phyloP scores from a whole-genome alignment of 2,329 filamentous ascomycete genomes.

The Penicillium verrucosum region DNA sequence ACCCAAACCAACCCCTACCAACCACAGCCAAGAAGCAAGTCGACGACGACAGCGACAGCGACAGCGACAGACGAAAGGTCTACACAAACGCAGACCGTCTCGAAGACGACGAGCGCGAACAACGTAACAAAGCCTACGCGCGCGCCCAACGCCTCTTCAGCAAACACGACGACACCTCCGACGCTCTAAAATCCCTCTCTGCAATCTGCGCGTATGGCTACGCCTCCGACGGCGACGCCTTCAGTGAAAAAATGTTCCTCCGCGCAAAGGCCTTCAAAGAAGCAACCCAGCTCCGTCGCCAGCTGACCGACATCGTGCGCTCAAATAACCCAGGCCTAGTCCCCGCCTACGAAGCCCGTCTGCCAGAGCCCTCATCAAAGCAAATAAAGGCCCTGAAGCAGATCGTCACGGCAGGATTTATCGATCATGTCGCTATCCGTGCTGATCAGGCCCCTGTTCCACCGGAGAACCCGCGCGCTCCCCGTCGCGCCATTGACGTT shows the following conservation, averaged over 20 bases:
- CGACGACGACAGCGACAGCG: constrained; percentile 39
- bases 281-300: constrained; percentile 74
- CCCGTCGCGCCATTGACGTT: constrained; percentile 83
- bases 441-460: constrained; percentile 78
- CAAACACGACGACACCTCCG: constrained; percentile 75
- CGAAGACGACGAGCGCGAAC: constrained; percentile 67
- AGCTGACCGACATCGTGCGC: constrained; percentile 77
- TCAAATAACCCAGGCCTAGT: constrained; percentile 61
- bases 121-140: constrained; percentile 63
- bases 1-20: constrained; percentile 45
- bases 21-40: constrained; percentile 32
- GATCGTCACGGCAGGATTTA: constrained; percentile 86
- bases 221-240: constrained; percentile 61
- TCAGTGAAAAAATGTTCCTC: constrained; percentile 81
- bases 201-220: constrained; percentile 84
- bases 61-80: constrained; percentile 41
- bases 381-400: constrained; percentile 81
- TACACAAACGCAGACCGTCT: constrained; percentile 64
- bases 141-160: constrained; percentile 75
- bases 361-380: constrained; percentile 62
- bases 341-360: constrained; percentile 42
- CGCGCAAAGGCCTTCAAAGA: constrained; percentile 84
- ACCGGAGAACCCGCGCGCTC: constrained; percentile 64
- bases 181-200: constrained; percentile 86
- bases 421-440: constrained; percentile 91